Evolutionary conservation across 192 early-diverging fungal species (phyloP), one percentile per base, ranked within the genome.

Genomic region (Linnemannia schmuckeri): DNA sequence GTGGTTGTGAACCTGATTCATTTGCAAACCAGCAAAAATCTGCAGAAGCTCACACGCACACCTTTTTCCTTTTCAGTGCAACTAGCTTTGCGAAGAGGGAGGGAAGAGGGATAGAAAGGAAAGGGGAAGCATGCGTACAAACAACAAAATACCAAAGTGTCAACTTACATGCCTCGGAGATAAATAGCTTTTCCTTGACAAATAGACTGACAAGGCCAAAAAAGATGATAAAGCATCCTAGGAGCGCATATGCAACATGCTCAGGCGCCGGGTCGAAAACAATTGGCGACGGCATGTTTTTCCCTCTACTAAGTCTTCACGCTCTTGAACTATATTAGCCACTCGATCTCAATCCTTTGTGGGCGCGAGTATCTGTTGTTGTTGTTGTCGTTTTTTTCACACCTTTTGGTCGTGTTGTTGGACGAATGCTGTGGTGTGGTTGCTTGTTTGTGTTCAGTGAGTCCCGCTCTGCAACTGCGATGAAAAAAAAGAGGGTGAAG

Each of bases 191-290:
- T 55, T 96, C 94, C 74, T 95, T 96, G 72, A 93, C 82, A 72
- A 94, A 82, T 49, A 94, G 76, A 61, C 95, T 95, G 47, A 91
- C 91, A 2, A 95, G 88, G 8, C 94, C 94, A 54, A 92, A 93
- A 20, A 93, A 61, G 27, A 95, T 88, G 70, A 95, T 93, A 77
- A 95, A 95, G 24, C 94, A 94, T 72, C 95, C 95, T n/a, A 95
- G 72, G 15, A 95, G 75, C 55, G 91, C 91, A 54, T 90, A 88
- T 8, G 78, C 81, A 37, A 90, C 68, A 76, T 86, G 84, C 78
- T 86, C 78, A 57, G 84, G 84, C 18, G 78, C 46, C 27, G 75
- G 20, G 42, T 86, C 84, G n/a, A 86, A 72, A 6, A 77, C 79
- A 30, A 86, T 74, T 49, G 24, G 47, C 22, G 76, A 77, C 18